phyloP scores from a whole-genome alignment of 2,329 filamentous ascomycete genomes.

The Ceratocystis lukuohia region DNA sequence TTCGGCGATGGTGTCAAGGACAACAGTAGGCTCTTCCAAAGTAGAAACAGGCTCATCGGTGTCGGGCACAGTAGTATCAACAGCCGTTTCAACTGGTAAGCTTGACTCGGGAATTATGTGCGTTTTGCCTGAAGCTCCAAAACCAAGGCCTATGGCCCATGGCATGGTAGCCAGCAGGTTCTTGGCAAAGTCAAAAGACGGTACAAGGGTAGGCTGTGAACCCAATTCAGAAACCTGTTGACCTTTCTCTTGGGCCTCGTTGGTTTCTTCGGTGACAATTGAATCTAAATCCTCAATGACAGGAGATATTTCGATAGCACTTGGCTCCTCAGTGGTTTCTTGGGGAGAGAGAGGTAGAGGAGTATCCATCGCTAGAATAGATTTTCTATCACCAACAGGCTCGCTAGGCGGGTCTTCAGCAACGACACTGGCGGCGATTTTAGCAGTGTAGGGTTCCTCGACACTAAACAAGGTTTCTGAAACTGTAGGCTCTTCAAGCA shows the following conservation, averaged over 20 bases:
- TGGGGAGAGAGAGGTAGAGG: background rate
- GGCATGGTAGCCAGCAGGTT: conserved; percentile 11
- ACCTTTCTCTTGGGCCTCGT: background rate
- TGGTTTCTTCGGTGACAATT: background rate
- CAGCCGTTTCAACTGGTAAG: background rate
- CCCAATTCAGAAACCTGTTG: background rate
- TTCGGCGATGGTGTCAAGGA: background rate
- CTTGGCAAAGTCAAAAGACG: conserved; percentile 10
- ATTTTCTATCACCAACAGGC: too few relatives aligned
- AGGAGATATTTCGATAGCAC: background rate
- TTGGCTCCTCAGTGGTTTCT: background rate
- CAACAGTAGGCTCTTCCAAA: background rate
- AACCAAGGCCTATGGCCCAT: background rate
- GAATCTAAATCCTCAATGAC: background rate
- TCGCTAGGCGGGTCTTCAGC: too few relatives aligned
- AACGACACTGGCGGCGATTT: too few relatives aligned
- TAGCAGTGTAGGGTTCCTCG: background rate
- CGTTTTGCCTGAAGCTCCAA: background rate
- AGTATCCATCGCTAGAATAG: too few relatives aligned
- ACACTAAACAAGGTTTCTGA: background rate
- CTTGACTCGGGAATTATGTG: background rate
- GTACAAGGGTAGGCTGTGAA: conserved; percentile 1
- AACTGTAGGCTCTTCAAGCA: background rate
- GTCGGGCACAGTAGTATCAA: too few relatives aligned
- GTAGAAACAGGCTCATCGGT: background rate